These are phyloP conservation scores for Orbilia javanica DNA, from an alignment of 2,329 filamentous ascomycete species.

Conservation along the genomic window DNA sequence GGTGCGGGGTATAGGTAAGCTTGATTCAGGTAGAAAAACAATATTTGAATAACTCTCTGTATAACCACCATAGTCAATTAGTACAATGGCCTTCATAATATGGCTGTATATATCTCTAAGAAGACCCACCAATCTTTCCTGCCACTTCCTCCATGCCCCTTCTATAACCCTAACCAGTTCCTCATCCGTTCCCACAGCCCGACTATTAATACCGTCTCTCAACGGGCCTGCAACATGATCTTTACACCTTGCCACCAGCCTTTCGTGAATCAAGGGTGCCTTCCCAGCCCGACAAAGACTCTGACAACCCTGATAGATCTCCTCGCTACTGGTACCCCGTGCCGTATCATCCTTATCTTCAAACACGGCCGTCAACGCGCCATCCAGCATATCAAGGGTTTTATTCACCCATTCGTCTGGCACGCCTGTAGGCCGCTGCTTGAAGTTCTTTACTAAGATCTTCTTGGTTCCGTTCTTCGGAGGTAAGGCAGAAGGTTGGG, in stretches of 20 bases:
- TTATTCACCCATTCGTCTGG: conserved; percentile 82
- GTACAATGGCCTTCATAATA: neutral
- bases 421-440: conserved; percentile 74
- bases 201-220: conserved; percentile 70
- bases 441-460: conserved; percentile 93
- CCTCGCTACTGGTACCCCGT: conserved; percentile 81
- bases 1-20: conserved; percentile 84
- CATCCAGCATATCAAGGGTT: conserved; percentile 79
- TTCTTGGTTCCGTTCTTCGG: conserved; percentile 72
- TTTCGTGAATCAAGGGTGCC: conserved; percentile 76
- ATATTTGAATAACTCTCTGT: conserved; percentile 81
- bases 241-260: conserved; percentile 76
- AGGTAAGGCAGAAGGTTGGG: conserved; percentile 43
- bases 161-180: conserved; percentile 74
- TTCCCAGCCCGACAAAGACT: conserved; percentile 86
- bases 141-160: conserved; percentile 81
- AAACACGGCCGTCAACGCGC: conserved; percentile 81
- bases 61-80: conserved; percentile 1
- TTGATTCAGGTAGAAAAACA: conserved; percentile 94
- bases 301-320: conserved; percentile 90
- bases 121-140: conserved; percentile 75
- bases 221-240: conserved; percentile 73
- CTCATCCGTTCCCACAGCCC: conserved; percentile 71
- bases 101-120: neutral
- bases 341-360: conserved; percentile 71